Evolutionary conservation across 2,329 filamentous ascomycete species (phyloP), one percentile per base, ranked within the genome.

Genomic region (Trichophyton equinum): DNA sequence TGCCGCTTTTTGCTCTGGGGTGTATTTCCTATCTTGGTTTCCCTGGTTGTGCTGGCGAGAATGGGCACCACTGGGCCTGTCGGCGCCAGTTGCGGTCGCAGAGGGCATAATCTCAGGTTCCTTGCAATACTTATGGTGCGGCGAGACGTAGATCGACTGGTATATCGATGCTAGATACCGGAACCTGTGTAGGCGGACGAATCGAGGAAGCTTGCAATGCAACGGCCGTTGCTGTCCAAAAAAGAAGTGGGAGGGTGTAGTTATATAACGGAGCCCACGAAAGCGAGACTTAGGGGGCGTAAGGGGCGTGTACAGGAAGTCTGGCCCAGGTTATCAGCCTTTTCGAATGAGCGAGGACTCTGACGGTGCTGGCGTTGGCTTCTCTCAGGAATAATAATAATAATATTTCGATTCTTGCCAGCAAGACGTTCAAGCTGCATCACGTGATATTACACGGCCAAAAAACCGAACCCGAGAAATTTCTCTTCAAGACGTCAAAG

Each of bases 1-100:
- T 27, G 92, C 92, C 1, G 88, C 86, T 73, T 95, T 94, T 72
- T 99, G 94, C 68, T 96, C 91, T 33, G 83, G 79, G 1, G 94
- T 99, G 76, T 85, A 96, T 71, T 88, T 78, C 61, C 76, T 73
- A 20, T 78, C 76, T 67, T 79, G 77, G 58, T 77, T 79, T 33
- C 78, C 78, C 64, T 79, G 76, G 46, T 76, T 79, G 64, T 79
- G 77, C 20, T 78, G 74, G 64, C 77, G 74, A 57, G 72, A 75
- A 66, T 71, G 74, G 57, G 76, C 74, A 59, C 74, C 71, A 60
- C 76, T 77, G 55, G 68, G 63, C 61, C 67, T 68, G 64, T 78
- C 74, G 51, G 73, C 75, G 62, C 77, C 77, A 62, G 77, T 78
- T 49, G 77, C 72, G 59, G 73, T 74, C 62, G 77, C 76, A 61